Conservation (phyloP, 2,329 filamentous ascomycete genomes). For the Apiospora pterosperma region DNA sequence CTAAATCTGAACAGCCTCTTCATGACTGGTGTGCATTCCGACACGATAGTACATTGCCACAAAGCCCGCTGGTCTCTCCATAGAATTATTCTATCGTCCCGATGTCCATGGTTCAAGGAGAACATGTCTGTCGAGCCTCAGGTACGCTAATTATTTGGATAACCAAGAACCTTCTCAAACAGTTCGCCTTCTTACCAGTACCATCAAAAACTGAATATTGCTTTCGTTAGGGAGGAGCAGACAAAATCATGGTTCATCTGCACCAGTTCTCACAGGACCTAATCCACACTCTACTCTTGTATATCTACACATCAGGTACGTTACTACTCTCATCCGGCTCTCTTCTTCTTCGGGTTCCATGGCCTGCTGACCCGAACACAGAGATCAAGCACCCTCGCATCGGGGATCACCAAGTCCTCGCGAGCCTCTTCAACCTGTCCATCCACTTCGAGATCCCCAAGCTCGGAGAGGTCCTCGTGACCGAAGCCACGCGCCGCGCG, state of each 20-base stretch:
- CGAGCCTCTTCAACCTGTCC: not conserved
- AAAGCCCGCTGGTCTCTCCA: not conserved
- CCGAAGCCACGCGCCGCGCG: not conserved
- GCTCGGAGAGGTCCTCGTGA: not conserved
- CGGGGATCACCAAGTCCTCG: not conserved
- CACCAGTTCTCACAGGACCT: not conserved
- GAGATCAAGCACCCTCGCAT: not conserved
- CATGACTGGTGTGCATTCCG: not conserved
- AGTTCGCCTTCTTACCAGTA: not conserved
- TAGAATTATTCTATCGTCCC: not conserved
- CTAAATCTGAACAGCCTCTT: not conserved
- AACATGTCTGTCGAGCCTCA: not conserved
- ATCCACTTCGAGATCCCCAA: not conserved
- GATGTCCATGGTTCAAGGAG: not conserved
- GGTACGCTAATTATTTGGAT: not conserved
- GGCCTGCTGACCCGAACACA: not conserved
- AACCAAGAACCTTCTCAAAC: not conserved
- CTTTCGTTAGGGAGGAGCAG: not conserved
- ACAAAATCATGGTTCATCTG: not conserved
- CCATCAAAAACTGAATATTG: not conserved
- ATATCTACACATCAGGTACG: not conserved
- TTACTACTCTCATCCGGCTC: not conserved
- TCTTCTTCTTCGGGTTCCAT: not conserved
- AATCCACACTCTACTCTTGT: not conserved
- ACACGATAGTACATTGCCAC: not conserved